Conservation (phyloP, 1,284 basidiomycete species). For the Cutaneotrichosporon arboriforme region DNA sequence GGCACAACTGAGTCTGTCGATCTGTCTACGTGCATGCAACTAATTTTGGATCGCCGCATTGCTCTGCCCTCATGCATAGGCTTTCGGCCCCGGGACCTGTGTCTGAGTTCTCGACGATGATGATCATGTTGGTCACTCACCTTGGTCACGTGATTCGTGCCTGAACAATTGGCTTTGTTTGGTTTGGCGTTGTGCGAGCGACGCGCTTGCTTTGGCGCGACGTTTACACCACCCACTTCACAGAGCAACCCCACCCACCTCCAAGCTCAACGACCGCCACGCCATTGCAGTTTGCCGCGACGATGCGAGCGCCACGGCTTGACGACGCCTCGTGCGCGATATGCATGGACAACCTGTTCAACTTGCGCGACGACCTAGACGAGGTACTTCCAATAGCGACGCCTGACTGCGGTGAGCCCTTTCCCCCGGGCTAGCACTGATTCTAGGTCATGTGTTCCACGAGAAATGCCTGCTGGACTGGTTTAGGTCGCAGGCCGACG, state of each 20-base stretch:
- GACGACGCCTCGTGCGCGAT: conserved; percentile 35
- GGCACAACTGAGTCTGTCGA: too few species aligned
- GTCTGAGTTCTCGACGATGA: too few species aligned
- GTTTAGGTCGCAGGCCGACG: conserved; percentile 29
- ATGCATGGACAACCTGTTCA: conserved; percentile 40
- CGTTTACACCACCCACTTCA: background rate
- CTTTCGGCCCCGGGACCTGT: too few species aligned
- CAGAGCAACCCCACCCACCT: too few species aligned
- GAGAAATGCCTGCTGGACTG: conserved; percentile 33
- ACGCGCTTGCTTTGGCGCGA: background rate
- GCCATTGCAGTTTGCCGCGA: background rate
- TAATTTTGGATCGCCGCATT: too few species aligned
- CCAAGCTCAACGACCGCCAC: background rate
- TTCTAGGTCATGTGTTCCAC: conserved; percentile 42
- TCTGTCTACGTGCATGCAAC: too few species aligned
- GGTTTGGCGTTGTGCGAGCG: background rate
- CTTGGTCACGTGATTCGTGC: conserved; percentile 1
- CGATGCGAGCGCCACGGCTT: background rate
- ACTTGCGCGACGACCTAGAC: conserved; percentile 33
- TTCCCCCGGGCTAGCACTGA: background rate
- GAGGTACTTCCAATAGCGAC: conserved; percentile 32
- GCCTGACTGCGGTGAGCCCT: conserved; percentile 38
- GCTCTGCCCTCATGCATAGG: too few species aligned
- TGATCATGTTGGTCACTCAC: too few species aligned
- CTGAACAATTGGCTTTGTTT: background rate